Base-by-base conservation (phyloP, 129 eudicot species). In the Daucus carota region DNA sequence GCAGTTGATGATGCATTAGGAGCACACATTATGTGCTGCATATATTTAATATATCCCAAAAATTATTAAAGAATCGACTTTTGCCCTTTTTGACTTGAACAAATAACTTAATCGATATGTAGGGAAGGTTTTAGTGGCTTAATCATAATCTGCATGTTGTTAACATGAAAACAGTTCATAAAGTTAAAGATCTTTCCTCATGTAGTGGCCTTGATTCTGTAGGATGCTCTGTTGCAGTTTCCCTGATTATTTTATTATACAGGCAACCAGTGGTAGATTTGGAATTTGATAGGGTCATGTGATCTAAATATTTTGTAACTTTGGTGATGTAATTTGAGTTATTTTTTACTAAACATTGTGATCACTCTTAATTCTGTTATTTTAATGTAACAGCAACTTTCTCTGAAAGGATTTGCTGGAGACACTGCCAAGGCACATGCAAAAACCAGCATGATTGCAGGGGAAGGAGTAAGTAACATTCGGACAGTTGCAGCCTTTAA, bases 351-450 rank as follows among this genome's bases (percentile, higher is more conserved):
- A 20, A 65, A 67, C 7, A 31, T 52, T 66, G 65, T 67, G 28
- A 18, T 33, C 69, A 77, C 74, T 43, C 46, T 77, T 77, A 34
- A 33, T 77, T 47, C 50, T 32, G 66, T 36, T 36, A 36, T 40
- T 40, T 36, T 79, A 36, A 38, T 78, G 17, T 50, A 46, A 45
- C 97, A 94, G 98, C 97, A 91, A 94, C 96, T 94, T 62, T 89
- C 98, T 0, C 88, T 94, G 47, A 91, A 94, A 83, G 96, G 98
- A 7, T 94, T 94, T 76, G 98, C 93, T 57, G 98, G 98, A 71
- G 98, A 94, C 90, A 94, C 97, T 8, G 97, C 98, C 24, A 94
- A 94, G 76, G 98, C 97, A 26, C 97, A 94, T 76, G 98, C 98
- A 11, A 94, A 94, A 68, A 94, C 98, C 15, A 94, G 98, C 86